Conservation (phyloP, 2,329 filamentous ascomycete species). For the Cladosporium sp. region DNA sequence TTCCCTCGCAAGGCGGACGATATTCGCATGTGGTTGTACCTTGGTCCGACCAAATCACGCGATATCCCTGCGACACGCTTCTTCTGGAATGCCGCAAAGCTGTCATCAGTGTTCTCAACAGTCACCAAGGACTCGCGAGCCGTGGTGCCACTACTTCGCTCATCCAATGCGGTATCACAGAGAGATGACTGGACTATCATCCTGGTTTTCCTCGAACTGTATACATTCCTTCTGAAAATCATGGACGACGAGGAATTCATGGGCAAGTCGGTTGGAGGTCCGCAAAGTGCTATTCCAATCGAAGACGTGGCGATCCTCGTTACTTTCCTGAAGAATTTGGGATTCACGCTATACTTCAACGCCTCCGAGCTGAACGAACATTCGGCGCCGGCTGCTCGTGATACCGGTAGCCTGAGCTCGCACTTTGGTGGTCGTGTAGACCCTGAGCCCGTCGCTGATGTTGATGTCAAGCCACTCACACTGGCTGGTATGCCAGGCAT, state of each 20-base stretch:
- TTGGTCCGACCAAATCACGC: conserved; percentile 57
- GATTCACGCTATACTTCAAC: conserved; percentile 86
- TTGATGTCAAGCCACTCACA: conserved; percentile 42
- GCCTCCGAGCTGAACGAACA: conserved; percentile 56
- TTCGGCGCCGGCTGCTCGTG: conserved; percentile 18
- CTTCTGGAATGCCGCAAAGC: conserved; percentile 72
- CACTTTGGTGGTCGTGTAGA: conserved; percentile 14
- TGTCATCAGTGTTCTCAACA: conserved; percentile 57
- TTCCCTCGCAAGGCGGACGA: conserved; percentile 82
- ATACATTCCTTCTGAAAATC: conserved; percentile 86
- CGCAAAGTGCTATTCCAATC: conserved; percentile 68
- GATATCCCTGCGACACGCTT: conserved; percentile 71
- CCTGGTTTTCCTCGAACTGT: conserved; percentile 88
- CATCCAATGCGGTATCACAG: conserved; percentile 25
- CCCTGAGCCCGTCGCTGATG: conserved; percentile 2
- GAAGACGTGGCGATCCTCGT: conserved; percentile 72
- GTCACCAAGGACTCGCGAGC: conserved; percentile 59
- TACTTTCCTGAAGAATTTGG: conserved; percentile 83
- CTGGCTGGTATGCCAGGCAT: conserved; percentile 68
- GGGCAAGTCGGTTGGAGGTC: conserved; percentile 34
- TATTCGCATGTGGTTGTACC: conserved; percentile 90
- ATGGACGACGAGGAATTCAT: conserved; percentile 94
- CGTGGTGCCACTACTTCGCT: conserved; percentile 58
- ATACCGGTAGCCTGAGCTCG: conserved; percentile 21
- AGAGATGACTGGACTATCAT: conserved; percentile 83